Evolutionary conservation across 148 eudicot genomes (phyloP).

Genomic region (Rhododendron mucronatum): DNA sequence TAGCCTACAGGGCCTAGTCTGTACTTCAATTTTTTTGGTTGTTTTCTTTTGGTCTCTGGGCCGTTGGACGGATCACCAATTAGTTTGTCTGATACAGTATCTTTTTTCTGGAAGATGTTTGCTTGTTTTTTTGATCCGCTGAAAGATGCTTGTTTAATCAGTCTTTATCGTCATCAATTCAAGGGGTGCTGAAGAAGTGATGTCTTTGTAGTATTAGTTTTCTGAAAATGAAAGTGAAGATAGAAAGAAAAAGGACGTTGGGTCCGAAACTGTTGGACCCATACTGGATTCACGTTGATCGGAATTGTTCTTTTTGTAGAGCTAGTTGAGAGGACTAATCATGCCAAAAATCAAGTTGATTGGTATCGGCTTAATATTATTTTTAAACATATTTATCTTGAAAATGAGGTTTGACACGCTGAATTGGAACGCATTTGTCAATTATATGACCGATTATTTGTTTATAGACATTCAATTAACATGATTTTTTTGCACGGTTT

Average conservation of each 20-base stretch:
- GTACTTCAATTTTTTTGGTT: not conserved
- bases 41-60: not conserved
- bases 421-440: not conserved
- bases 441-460: not conserved
- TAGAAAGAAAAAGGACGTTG: not conserved
- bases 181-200: not conserved
- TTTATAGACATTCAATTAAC: not conserved
- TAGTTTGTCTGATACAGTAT: not conserved
- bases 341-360: not conserved
- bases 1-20: not conserved
- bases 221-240: not conserved
- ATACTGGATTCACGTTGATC: not conserved
- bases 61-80: not conserved
- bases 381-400: not conserved
- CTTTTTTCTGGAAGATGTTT: too few relatives aligned
- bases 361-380: not conserved
- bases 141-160: too few relatives aligned
- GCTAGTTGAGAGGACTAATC: not conserved
- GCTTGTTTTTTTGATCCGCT: too few relatives aligned
- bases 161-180: too few relatives aligned
- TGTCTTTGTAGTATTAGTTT: not conserved
- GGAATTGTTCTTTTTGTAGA: not conserved
- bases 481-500: not conserved
- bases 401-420: not conserved
- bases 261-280: not conserved